These are phyloP conservation scores for Zygoascus flipseniorum DNA, from an alignment of 805 yeast genomes.

Conservation along the genomic window DNA sequence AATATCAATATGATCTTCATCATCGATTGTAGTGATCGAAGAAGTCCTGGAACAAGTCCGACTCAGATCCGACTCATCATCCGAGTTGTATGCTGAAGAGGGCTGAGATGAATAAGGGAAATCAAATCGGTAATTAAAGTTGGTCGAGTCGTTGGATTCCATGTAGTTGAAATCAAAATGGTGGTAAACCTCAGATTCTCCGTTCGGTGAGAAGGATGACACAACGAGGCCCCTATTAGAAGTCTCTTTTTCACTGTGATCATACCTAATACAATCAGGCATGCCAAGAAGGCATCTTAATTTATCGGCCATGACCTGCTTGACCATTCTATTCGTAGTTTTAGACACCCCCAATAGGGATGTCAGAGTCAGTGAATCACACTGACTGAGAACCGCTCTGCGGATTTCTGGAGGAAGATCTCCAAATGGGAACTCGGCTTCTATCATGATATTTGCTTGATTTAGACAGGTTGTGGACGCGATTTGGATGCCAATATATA, in stretches of 20 bases:
- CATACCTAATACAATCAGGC: not conserved
- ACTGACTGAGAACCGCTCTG: slow-evolving; percentile 4
- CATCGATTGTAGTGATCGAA: not conserved
- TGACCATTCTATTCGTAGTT: slow-evolving; percentile 6
- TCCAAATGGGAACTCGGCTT: not conserved
- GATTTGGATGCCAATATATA: too few species aligned
- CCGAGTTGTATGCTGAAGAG: not conserved
- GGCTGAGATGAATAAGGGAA: slow-evolving; percentile 5
- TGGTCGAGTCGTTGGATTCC: slow-evolving; percentile 6
- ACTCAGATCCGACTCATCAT: slow-evolving; percentile 2
- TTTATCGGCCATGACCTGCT: slow-evolving; percentile 5
- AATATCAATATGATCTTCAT: not conserved
- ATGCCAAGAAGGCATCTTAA: not conserved
- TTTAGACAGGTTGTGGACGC: too few species aligned
- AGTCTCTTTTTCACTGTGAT: not conserved
- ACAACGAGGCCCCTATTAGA: not conserved
- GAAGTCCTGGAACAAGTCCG: not conserved
- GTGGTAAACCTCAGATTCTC: not conserved
- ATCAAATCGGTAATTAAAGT: slow-evolving; percentile 6
- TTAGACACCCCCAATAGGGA: slow-evolving; percentile 5
- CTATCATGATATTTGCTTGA: not conserved
- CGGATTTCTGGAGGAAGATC: slow-evolving; percentile 9
- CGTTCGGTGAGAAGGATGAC: slow-evolving; percentile 3
- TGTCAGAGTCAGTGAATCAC: slow-evolving; percentile 8
- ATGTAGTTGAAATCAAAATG: slow-evolving; percentile 6